These are phyloP conservation scores for Macrophomina phaseolina DNA, from an alignment of 2,329 filamentous ascomycete species.

Conservation along the genomic window DNA sequence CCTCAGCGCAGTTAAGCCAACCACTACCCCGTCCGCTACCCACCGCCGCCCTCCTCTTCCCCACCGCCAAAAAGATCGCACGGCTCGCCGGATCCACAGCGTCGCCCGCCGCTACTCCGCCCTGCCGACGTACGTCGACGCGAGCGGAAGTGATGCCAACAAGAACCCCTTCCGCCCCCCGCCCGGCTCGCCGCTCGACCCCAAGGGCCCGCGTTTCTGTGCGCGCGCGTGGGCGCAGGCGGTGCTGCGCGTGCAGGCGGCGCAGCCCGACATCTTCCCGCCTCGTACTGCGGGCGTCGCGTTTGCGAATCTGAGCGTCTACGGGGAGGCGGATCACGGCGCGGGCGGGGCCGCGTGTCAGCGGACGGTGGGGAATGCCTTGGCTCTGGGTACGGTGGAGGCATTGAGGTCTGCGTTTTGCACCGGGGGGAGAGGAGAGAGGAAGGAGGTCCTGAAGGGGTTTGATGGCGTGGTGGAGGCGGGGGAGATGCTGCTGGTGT, in stretches of 20 bases:
- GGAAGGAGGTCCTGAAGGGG: conserved; percentile 53
- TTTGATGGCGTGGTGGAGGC: conserved; percentile 72
- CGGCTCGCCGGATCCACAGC: conserved; percentile 8
- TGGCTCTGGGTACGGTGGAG: neutral
- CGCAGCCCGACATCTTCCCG: neutral
- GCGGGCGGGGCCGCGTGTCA: neutral
- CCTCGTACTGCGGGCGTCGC: conserved; percentile 18
- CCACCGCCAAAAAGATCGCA: neutral
- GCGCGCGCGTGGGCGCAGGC: conserved; percentile 19
- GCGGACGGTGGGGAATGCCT: conserved; percentile 11
- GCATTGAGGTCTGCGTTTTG: conserved; percentile 45
- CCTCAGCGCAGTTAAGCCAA: too few relatives aligned
- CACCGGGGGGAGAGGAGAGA: conserved; percentile 55
- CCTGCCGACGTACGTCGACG: conserved; percentile 6
- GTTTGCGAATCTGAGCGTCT: conserved; percentile 21
- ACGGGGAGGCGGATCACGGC: neutral
- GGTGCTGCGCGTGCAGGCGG: conserved; percentile 2
- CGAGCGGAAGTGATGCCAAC: neutral
- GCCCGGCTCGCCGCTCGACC: conserved; percentile 10
- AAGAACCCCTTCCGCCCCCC: conserved; percentile 20
- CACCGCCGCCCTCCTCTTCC: neutral
- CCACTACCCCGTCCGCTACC: neutral
- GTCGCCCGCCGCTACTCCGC: conserved; percentile 21
- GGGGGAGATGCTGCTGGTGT: conserved; percentile 77
- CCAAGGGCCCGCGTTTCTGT: neutral